phyloP scores from a whole-genome alignment of 768 basidiomycete species.

The Suillus ampliporus region DNA sequence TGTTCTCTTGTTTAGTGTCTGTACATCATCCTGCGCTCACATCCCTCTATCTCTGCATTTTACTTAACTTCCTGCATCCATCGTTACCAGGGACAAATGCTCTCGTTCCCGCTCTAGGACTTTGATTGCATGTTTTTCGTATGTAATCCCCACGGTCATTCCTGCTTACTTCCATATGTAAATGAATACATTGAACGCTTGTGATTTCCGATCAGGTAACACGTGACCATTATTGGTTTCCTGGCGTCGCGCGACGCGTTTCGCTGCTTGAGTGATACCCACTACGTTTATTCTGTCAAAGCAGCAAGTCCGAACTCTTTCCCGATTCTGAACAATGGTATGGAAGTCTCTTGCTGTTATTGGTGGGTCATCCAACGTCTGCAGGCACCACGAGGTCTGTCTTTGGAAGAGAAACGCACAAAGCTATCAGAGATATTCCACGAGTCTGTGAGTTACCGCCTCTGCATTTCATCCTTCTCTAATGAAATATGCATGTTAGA shows the following conservation, averaged over 20 bases:
- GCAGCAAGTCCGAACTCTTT: neutral
- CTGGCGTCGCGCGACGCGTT: conserved; percentile 14
- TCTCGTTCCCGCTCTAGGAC: conserved; percentile 30
- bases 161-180: conserved; percentile 26
- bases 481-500: conserved; percentile 47
- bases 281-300: conserved; percentile 10
- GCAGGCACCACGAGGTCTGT: conserved; percentile 83
- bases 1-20: conserved; percentile 25
- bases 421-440: conserved; percentile 93
- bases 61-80: conserved; percentile 18
- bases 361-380: conserved; percentile 9
- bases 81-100: conserved; percentile 16
- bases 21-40: conserved; percentile 15
- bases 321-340: conserved; percentile 10
- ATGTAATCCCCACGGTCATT: conserved; percentile 19
- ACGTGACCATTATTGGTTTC: conserved; percentile 25
- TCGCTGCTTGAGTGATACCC: neutral
- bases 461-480: conserved; percentile 5
- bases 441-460: conserved; percentile 63
- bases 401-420: conserved; percentile 87
- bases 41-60: conserved; percentile 26
- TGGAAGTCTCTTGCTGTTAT: neutral
- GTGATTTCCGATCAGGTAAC: neutral
- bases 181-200: conserved; percentile 25
- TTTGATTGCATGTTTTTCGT: conserved; percentile 27